These are phyloP conservation scores for Yamadazyma spencermartinsiae DNA, from an alignment of 1,139 yeast genomes.

Conservation along the genomic window DNA sequence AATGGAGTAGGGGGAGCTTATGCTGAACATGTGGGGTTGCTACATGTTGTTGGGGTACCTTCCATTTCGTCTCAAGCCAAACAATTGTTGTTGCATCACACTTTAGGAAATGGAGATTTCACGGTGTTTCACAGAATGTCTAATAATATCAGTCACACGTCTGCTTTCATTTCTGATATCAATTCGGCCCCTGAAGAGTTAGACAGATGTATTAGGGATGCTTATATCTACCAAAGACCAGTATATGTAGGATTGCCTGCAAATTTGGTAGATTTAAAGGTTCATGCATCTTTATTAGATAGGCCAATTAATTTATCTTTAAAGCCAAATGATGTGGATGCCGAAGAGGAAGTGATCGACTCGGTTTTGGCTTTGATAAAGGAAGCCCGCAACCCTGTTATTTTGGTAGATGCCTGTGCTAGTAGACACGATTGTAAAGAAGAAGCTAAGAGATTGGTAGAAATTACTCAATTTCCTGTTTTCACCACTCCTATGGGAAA, in stretches of 20 bases:
- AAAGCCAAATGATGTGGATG: slow-evolving; percentile 64
- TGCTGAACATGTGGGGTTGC: slow-evolving; percentile 43
- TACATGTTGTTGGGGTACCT: slow-evolving; percentile 45
- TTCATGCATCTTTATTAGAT: slow-evolving; percentile 55
- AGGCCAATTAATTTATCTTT: slow-evolving; percentile 65
- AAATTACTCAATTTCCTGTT: slow-evolving; percentile 75
- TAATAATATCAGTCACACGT: slow-evolving; percentile 63
- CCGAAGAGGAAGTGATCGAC: slow-evolving; percentile 72
- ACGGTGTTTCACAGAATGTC: slow-evolving; percentile 53
- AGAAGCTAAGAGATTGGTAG: slow-evolving; percentile 64
- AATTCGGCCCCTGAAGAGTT: slow-evolving; percentile 65
- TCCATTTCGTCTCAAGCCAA: slow-evolving; percentile 39
- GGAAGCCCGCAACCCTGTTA: slow-evolving; percentile 65
- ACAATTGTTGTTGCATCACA: slow-evolving; percentile 43
- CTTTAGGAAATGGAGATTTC: slow-evolving; percentile 48
- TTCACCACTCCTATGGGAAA: slow-evolving; percentile 93
- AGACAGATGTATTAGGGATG: slow-evolving; percentile 73
- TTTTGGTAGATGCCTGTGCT: slow-evolving; percentile 87
- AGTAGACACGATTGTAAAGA: slow-evolving; percentile 68
- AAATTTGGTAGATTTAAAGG: slow-evolving; percentile 67
- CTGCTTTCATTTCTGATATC: slow-evolving; percentile 63
- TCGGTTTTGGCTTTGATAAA: slow-evolving; percentile 52
- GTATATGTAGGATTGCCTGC: slow-evolving; percentile 84
- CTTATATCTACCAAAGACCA: slow-evolving; percentile 74
- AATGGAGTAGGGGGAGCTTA: slow-evolving; percentile 45